Percentiles rank a stretch among this genome's conserved stretches.
Conservation (phyloP, 2,329 filamentous ascomycete species). For the Diaporthe eres region DNA sequence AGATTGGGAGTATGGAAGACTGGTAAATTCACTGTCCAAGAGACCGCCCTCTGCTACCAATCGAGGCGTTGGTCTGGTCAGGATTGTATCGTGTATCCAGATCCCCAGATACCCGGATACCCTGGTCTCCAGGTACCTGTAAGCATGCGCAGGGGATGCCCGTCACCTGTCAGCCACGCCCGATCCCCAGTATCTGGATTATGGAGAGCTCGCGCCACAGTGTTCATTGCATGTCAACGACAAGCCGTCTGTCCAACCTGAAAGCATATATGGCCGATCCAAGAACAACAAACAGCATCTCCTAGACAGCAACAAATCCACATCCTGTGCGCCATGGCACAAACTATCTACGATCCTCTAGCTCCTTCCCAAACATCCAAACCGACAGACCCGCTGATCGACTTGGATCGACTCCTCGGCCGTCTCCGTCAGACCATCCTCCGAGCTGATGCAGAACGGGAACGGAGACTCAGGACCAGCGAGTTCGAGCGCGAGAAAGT, state of each 20-base stretch:
- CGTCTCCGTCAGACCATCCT: constrained; percentile 77
- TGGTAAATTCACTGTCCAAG: too few species aligned
- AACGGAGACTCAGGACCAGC: constrained; percentile 70
- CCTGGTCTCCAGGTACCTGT: background rate
- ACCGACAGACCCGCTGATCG: constrained; percentile 55
- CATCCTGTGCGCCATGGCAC: constrained; percentile 25
- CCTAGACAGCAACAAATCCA: background rate
- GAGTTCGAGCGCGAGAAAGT: constrained; percentile 76
- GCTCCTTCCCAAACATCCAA: constrained; percentile 37
- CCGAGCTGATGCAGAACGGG: constrained; percentile 71
- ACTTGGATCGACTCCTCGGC: constrained; percentile 75
- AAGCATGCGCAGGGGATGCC: constrained; percentile 14
- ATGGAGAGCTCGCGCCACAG: constrained; percentile 38
- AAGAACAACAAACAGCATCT: background rate
- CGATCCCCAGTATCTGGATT: constrained; percentile 17
- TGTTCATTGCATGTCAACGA: constrained; percentile 17
- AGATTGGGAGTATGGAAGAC: background rate
- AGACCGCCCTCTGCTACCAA: background rate
- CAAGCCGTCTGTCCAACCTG: background rate
- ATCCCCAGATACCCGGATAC: background rate
- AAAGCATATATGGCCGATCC: background rate
- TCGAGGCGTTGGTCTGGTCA: background rate
- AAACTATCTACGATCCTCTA: constrained; percentile 37
- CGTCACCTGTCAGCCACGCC: constrained; percentile 28
- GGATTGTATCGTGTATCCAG: background rate